Base-by-base conservation (phyloP, 257 asterid genomes). In the Capsicum pubescens region DNA sequence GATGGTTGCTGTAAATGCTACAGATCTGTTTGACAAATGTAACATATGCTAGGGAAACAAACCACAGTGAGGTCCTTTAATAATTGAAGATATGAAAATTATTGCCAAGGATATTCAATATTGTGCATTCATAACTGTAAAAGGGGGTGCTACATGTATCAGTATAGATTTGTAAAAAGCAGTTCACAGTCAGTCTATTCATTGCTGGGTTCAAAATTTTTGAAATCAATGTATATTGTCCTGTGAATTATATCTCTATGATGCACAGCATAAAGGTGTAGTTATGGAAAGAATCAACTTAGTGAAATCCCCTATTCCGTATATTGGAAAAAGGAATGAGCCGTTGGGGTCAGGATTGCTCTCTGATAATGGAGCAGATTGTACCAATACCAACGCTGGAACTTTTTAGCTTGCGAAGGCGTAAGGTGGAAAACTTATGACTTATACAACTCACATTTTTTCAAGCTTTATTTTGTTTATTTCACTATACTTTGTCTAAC, bases 11-110 rank as follows among this genome's bases (percentile, higher is more conserved):
- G 64, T 39, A 36, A 56, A 26, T 52, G 44, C 15, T 52, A 21
- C 81, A 54, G 8, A 26, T 77, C 64, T 54, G 64, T 54, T 77
- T 14, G 50, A 54, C 82, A 26, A 71, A 77, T 77, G 82, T 77
- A 7, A 13, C 15, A 26, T 77, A 77, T 52, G 63, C 64, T 54
- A 54, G 50, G 50, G 48, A 52, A 76, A 35, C 64, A 26, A 77
- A 77, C 54, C 50, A 26, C 54, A 52, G 50, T 54, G 61, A 54
- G 16, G 42, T 26, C 4, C 52, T 35, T 76, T 52, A 10, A 64
- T 26, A 54, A 35, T 52, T 54, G 63, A 50, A 14, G 42, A 52
- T 77, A 17, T 77, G 5, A 6, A 6, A 14, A 26, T 77, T 35
- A 1, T 26, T 32, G 21, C 64, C 14, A 77, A 8, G 50, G 50